Conservation (phyloP, 805 yeast species). For the Schwanniomyces sp. region DNA sequence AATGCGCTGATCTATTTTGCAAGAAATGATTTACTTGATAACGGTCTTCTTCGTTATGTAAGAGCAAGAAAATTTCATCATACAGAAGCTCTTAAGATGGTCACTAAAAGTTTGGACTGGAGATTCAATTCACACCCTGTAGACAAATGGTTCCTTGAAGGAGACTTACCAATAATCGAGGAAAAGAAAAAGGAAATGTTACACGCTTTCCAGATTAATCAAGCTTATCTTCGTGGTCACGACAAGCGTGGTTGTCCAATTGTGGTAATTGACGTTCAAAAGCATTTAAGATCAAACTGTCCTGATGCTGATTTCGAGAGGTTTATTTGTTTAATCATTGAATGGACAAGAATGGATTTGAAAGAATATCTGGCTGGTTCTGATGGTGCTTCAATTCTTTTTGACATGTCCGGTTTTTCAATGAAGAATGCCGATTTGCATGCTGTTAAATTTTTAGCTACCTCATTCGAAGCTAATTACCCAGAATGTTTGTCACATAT, state of each 20-base stretch:
- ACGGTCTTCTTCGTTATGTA: constrained; percentile 68
- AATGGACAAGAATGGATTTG: constrained; percentile 73
- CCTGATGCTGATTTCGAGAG: constrained; percentile 69
- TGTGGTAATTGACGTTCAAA: constrained; percentile 75
- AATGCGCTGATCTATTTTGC: constrained; percentile 38
- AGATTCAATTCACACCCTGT: constrained; percentile 60
- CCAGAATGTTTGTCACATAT: constrained; percentile 89
- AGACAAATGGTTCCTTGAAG: constrained; percentile 62
- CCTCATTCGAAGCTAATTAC: constrained; percentile 92
- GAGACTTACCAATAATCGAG: constrained; percentile 62
- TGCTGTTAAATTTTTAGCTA: constrained; percentile 86
- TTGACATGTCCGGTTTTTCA: constrained; percentile 84
- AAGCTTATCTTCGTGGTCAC: constrained; percentile 71
- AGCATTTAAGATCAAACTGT: constrained; percentile 54
- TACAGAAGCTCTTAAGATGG: constrained; percentile 66
- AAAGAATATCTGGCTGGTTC: constrained; percentile 57
- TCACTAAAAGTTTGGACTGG: constrained; percentile 76
- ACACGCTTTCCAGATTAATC: constrained; percentile 60
- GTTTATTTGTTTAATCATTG: constrained; percentile 76
- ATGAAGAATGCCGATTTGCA: constrained; percentile 91
- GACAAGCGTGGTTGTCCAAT: constrained; percentile 78
- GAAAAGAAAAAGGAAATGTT: constrained; percentile 46
- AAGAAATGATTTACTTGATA: constrained; percentile 82
- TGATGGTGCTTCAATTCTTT: constrained; percentile 66
- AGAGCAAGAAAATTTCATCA: constrained; percentile 88